These are phyloP conservation scores for Nephelium lappaceum DNA, from an alignment of 345 rosid species.

Conservation along the genomic window DNA sequence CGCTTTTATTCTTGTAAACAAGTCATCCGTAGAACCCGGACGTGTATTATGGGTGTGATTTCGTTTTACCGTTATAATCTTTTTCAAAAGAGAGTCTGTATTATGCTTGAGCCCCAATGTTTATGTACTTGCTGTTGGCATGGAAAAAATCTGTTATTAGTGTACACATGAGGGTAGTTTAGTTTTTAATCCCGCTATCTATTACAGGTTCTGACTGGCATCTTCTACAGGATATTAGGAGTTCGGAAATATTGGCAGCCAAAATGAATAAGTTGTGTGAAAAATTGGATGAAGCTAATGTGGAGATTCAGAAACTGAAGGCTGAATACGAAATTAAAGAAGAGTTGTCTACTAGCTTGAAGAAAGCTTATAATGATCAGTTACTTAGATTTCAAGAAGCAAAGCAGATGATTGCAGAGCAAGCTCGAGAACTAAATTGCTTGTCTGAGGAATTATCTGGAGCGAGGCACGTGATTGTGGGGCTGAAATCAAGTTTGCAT, in stretches of 20 bases:
- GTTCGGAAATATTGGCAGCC: neutral
- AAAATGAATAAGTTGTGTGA: neutral
- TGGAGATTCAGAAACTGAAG: constrained; percentile 15
- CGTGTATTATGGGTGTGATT: too few species aligned
- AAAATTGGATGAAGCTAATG: neutral
- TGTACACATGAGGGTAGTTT: neutral
- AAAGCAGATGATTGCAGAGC: neutral
- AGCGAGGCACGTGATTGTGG: neutral
- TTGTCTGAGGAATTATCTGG: constrained; percentile 16
- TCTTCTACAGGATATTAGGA: neutral
- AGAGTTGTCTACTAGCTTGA: constrained; percentile 11
- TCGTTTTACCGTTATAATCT: too few species aligned
- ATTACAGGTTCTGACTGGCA: too few species aligned
- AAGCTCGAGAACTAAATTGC: constrained; percentile 1
- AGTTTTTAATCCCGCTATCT: too few species aligned
- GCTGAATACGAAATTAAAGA: neutral
- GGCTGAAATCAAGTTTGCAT: constrained; percentile 10
- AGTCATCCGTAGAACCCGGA: too few species aligned
- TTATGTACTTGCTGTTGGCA: neutral
- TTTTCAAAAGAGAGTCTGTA: neutral
- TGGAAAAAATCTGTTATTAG: neutral
- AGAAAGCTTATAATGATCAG: constrained; percentile 1
- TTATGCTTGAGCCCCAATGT: neutral
- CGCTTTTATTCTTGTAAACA: too few species aligned
- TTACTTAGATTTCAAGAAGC: constrained; percentile 8